Conservation (phyloP, 1,139 yeast species). For the Debaryomycetaceae sp. region DNA sequence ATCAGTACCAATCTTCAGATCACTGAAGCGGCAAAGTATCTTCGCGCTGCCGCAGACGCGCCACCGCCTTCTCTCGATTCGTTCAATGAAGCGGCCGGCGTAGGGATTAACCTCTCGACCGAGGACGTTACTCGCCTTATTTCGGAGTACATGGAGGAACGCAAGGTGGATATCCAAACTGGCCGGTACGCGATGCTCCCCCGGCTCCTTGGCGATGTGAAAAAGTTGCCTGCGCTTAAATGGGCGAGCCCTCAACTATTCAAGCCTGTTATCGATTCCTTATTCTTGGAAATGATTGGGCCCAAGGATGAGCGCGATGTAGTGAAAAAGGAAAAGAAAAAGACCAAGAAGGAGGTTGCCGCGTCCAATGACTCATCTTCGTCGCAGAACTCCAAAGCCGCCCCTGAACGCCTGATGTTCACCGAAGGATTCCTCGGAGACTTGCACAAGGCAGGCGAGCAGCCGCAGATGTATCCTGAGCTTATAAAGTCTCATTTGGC, state of each 20-base stretch:
- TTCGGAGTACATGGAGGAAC: constrained; percentile 43
- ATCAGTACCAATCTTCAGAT: constrained; percentile 64
- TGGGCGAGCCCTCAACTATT: constrained; percentile 88
- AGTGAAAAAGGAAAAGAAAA: constrained; percentile 67
- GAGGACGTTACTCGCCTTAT: constrained; percentile 55
- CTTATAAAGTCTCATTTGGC: constrained; percentile 69
- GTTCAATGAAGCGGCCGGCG: constrained; percentile 62
- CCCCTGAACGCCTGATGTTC: constrained; percentile 67
- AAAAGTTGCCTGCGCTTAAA: constrained; percentile 61
- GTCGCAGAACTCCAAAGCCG: constrained; percentile 8
- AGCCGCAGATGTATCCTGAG: constrained; percentile 82
- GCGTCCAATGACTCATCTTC: constrained; percentile 12
- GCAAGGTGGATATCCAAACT: constrained; percentile 48
- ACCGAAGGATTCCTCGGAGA: constrained; percentile 93
- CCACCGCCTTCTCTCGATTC: constrained; percentile 28
- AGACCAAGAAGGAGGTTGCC: constrained; percentile 20
- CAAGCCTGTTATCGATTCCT: constrained; percentile 77
- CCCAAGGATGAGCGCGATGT: constrained; percentile 95
- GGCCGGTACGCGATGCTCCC: constrained; percentile 76
- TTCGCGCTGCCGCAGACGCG: constrained; percentile 29
- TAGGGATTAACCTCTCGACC: constrained; percentile 62
- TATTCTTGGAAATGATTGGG: constrained; percentile 61
- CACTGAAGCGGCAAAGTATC: constrained; percentile 69
- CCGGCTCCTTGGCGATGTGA: constrained; percentile 62
- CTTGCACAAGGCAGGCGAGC: constrained; percentile 90